Evolutionary conservation across 306 rosid species (phyloP).

Genomic region (Gastrolobium bilobum): DNA sequence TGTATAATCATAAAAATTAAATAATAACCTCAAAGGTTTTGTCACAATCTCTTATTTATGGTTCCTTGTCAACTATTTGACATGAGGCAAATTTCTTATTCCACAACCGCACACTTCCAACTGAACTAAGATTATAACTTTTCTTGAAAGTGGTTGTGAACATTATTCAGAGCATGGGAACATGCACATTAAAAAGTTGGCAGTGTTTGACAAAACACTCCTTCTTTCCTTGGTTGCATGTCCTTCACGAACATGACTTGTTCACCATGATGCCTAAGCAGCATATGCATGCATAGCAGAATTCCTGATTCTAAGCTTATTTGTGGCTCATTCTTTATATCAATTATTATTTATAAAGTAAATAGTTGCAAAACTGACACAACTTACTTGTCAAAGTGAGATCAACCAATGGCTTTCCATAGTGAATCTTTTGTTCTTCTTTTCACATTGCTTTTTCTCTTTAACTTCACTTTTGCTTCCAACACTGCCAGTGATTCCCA

Average conservation of each 20-base stretch:
- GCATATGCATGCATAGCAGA: slow-evolving; percentile 4
- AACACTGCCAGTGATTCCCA: neutral
- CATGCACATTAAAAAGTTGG: neutral
- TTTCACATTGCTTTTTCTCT: neutral
- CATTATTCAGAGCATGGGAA: neutral
- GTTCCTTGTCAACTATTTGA: neutral
- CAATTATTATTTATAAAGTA: neutral
- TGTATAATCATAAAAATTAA: no score
- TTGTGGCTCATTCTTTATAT: neutral
- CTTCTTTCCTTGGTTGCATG: neutral
- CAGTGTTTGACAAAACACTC: neutral
- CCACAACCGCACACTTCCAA: neutral
- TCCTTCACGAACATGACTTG: neutral
- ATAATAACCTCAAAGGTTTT: no score
- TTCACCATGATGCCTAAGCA: neutral
- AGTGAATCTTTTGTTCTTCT: slow-evolving; percentile 17
- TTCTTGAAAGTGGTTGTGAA: neutral
- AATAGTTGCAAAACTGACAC: neutral
- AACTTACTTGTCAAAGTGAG: neutral
- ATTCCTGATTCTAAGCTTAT: slow-evolving; percentile 1
- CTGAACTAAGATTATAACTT: neutral
- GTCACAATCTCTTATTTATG: neutral
- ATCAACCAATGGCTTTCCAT: slow-evolving; percentile 13
- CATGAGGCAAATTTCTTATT: neutral
- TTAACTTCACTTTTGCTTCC: slow-evolving; percentile 3